These are phyloP conservation scores for Buddleja alternifolia DNA, from an alignment of 257 asterid genomes.

Conservation along the genomic window DNA sequence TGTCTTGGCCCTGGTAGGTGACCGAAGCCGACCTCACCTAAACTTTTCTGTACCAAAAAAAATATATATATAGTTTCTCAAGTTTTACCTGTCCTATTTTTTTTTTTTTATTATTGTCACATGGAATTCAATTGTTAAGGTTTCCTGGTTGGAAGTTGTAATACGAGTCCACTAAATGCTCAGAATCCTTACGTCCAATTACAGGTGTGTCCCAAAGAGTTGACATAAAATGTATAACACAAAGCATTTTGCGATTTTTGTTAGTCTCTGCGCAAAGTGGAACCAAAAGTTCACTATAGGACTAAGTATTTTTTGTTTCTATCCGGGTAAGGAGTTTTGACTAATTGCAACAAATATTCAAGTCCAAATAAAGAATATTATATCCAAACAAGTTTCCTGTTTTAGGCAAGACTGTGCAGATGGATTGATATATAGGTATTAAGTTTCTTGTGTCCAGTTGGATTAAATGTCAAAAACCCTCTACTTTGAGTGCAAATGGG, in stretches of 20 bases:
- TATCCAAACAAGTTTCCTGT: too few relatives aligned
- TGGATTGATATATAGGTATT: neutral
- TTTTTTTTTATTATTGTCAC: too few relatives aligned
- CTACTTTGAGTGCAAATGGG: too few relatives aligned
- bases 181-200: neutral
- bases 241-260: neutral
- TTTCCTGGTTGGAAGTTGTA: constrained; percentile 13
- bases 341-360: neutral
- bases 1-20: too few relatives aligned
- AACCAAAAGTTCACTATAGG: neutral
- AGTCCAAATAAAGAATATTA: neutral
- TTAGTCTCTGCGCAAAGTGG: neutral
- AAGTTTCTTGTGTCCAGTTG: neutral
- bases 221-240: neutral
- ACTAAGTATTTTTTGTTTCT: constrained; percentile 10
- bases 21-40: too few relatives aligned
- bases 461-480: neutral
- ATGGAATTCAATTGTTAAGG: constrained; percentile 12
- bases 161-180: neutral
- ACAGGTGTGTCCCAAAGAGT: neutral
- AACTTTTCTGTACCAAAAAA: too few relatives aligned
- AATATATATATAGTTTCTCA: too few relatives aligned
- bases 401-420: too few relatives aligned
- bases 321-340: neutral
- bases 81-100: too few relatives aligned